phyloP scores from a whole-genome alignment of 352 stramenopile genomes.

The Globisporangium solare region DNA sequence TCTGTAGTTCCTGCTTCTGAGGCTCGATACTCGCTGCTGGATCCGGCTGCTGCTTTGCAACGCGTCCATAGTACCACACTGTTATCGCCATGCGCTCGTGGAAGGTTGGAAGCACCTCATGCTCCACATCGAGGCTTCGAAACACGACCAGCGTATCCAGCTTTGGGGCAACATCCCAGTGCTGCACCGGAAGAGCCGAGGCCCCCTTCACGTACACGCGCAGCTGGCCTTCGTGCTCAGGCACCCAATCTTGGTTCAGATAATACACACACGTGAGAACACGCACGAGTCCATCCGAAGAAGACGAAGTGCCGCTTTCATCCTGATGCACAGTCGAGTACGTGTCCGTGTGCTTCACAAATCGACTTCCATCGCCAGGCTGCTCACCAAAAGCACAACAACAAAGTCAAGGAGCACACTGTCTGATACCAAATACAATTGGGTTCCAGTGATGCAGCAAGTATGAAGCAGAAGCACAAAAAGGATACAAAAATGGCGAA shows the following conservation, averaged over 20 bases:
- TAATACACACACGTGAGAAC: constrained; percentile 87
- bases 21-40: background rate
- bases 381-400: constrained; percentile 17
- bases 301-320: constrained; percentile 10
- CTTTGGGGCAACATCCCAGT: constrained; percentile 76
- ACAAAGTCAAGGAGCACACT: constrained; percentile 5
- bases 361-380: constrained; percentile 60
- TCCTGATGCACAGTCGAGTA: constrained; percentile 36
- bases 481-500: constrained; percentile 70
- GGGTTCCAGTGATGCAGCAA: constrained; percentile 1
- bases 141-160: constrained; percentile 91
- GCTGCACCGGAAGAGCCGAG: background rate
- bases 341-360: constrained; percentile 69
- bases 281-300: constrained; percentile 28
- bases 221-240: constrained; percentile 54
- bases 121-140: constrained; percentile 86
- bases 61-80: constrained; percentile 90
- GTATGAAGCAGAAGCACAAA: background rate
- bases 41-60: constrained; percentile 1
- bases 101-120: constrained; percentile 85
- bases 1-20: background rate
- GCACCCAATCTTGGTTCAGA: constrained; percentile 69
- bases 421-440: background rate
- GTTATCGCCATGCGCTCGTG: constrained; percentile 89
- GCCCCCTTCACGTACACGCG: constrained; percentile 49